Base-by-base conservation (phyloP, 1,284 basidiomycete species). In the Papiliotrema terrestris region DNA sequence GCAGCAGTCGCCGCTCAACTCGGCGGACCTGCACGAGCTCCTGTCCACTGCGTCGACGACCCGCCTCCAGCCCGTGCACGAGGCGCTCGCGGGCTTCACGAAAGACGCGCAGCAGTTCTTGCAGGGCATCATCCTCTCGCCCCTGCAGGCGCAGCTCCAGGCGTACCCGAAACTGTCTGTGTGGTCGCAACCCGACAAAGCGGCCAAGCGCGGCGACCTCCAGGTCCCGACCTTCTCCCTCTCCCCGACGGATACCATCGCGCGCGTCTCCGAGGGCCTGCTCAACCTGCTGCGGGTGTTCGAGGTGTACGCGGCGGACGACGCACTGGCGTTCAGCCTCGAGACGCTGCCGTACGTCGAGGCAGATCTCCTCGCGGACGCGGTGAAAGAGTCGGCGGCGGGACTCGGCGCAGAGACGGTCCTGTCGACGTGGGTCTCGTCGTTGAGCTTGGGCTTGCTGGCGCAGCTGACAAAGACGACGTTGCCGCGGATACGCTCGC, bases 251-350 rank as follows among this genome's bases (percentile, higher is more conserved):
- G 88, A 91, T 54, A 86, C 84, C 1, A 88, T 97, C 62, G 88
- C 93, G 57, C 84, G 86, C 48, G 86, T 98, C 17, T 89, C 91
- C 5, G 96, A 98, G 69, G 92, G 91, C 5, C 78, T 98, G 46
- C 81, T 98, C 39, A 97, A 96, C 75, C 83, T 98, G 5, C 91
- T 95, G 1, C 80, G 94, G 48, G 79, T 98, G 20, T 95, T 98
- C 71, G 94, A 98, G 72, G 88, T 93, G 17, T 94, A 96, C 68
- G 91, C 89, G 3, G 87, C 89, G 51, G 93, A 97, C 72, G 88
- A 90, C 61, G 89, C 89, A 11, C 81, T 96, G n/a, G 84, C 85
- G 1, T 95, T 91, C 75, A 90, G 88, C n/a, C 79, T 93, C 49
- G 83, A 86, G 58, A 91, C 89, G 0, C 79, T 95, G 3, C 89